Percentiles rank a stretch among this genome's conserved stretches.
Conservation (phyloP, 106 monocot genomes). For the Allium sativum region DNA sequence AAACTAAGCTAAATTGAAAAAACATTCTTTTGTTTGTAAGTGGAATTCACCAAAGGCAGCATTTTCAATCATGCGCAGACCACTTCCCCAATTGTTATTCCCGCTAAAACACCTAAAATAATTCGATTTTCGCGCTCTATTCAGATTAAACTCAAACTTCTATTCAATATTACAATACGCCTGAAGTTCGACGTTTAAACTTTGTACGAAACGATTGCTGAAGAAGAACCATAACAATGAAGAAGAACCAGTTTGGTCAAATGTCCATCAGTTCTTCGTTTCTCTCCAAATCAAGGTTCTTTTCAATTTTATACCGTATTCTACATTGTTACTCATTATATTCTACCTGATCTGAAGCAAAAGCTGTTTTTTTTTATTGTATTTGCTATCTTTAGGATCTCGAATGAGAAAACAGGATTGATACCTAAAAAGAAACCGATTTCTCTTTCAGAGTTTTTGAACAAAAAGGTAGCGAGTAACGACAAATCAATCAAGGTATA, state of each 20-base stretch:
- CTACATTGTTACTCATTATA: background rate
- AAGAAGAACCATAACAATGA: too few species aligned
- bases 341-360: background rate
- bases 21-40: too few species aligned
- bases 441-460: conserved; percentile 39
- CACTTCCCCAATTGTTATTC: too few species aligned
- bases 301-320: background rate
- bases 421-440: conserved; percentile 32
- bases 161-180: too few species aligned
- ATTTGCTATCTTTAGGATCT: background rate
- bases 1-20: too few species aligned
- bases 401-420: conserved; percentile 6
- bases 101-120: too few species aligned
- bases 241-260: conserved; percentile 28
- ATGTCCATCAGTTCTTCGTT: conserved; percentile 25
- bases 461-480: conserved; percentile 36
- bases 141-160: too few species aligned
- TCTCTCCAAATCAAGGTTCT: conserved; percentile 31
- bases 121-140: too few species aligned
- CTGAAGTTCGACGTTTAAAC: too few species aligned
- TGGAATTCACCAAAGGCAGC: too few species aligned
- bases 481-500: conserved; percentile 28
- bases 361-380: background rate
- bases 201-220: too few species aligned
- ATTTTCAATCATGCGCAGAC: too few species aligned